Conservation (phyloP, 1,284 basidiomycete genomes). For the Boletus smithii region DNA sequence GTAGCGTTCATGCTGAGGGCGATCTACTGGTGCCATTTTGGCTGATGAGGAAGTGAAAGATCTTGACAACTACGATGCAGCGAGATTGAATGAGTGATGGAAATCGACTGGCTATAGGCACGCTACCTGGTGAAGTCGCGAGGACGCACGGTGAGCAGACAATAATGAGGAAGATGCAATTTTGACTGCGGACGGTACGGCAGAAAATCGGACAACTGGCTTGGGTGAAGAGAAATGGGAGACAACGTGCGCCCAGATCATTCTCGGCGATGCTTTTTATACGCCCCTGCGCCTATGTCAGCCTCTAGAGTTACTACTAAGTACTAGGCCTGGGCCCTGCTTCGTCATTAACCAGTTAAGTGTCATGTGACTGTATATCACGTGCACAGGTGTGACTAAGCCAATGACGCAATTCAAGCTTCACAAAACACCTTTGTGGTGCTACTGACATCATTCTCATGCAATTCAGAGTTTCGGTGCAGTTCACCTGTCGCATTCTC, state of each 20-base stretch:
- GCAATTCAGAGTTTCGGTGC: too few relatives aligned
- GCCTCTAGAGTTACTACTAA: conserved; percentile 7
- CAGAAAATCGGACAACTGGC: conserved; percentile 8
- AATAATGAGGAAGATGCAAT: conserved; percentile 7
- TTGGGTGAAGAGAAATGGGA: conserved; percentile 9
- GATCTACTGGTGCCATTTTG: conserved; percentile 69
- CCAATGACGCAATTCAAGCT: too few relatives aligned
- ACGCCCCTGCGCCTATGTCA: conserved; percentile 15
- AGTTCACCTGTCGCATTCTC: too few relatives aligned
- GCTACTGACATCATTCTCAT: too few relatives aligned
- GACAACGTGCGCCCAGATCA: conserved; percentile 6
- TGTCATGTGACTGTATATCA: too few relatives aligned
- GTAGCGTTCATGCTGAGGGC: conserved; percentile 55
- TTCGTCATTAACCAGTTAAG: too few relatives aligned
- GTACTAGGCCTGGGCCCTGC: too few relatives aligned
- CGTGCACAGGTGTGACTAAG: too few relatives aligned
- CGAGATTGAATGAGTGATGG: conserved; percentile 4
- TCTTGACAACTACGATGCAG: conserved; percentile 45
- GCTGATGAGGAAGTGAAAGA: conserved; percentile 40
- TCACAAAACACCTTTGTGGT: too few relatives aligned
- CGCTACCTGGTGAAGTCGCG: conserved; percentile 33
- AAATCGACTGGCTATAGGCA: neutral
- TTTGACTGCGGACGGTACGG: conserved; percentile 12
- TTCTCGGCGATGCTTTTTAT: conserved; percentile 20
- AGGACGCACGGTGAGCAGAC: conserved; percentile 8